Percentiles rank a stretch among this genome's conserved stretches.
Evolutionary conservation across 2,329 filamentous ascomycete genomes (phyloP).

Genomic region (Fusarium duplospermum): DNA sequence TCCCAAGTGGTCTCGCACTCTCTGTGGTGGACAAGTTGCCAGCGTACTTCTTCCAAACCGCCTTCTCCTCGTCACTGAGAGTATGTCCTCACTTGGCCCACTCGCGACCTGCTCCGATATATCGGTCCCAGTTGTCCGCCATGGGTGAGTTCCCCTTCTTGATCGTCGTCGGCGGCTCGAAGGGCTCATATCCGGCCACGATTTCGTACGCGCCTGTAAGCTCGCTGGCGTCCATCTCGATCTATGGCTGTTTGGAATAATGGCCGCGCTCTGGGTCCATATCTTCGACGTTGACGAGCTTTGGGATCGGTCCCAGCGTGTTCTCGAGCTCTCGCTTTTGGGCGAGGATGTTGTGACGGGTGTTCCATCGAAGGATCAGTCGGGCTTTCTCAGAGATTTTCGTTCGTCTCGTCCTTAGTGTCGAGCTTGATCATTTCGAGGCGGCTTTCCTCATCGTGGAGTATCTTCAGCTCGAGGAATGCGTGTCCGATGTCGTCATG

Average conservation of each 20-base stretch:
- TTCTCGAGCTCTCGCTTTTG: not conserved
- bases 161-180: not conserved
- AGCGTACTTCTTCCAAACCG: not conserved
- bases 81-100: not conserved
- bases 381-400: not conserved
- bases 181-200: not conserved
- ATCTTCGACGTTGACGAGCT: not conserved
- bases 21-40: not conserved
- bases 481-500: not conserved
- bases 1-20: not conserved
- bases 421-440: not conserved
- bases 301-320: not conserved
- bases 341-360: not conserved
- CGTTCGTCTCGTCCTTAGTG: not conserved
- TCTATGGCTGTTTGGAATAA: not conserved
- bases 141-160: not conserved
- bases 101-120: not conserved
- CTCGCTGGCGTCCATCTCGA: not conserved
- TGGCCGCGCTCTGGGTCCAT: not conserved
- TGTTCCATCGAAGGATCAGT: not conserved
- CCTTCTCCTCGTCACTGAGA: not conserved
- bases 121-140: not conserved
- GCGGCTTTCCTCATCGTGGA: not conserved
- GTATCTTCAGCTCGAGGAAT: not conserved
- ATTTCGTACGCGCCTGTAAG: not conserved